These are phyloP conservation scores for Neurospora terricola DNA, from an alignment of 495 filamentous ascomycete species.

Conservation along the genomic window DNA sequence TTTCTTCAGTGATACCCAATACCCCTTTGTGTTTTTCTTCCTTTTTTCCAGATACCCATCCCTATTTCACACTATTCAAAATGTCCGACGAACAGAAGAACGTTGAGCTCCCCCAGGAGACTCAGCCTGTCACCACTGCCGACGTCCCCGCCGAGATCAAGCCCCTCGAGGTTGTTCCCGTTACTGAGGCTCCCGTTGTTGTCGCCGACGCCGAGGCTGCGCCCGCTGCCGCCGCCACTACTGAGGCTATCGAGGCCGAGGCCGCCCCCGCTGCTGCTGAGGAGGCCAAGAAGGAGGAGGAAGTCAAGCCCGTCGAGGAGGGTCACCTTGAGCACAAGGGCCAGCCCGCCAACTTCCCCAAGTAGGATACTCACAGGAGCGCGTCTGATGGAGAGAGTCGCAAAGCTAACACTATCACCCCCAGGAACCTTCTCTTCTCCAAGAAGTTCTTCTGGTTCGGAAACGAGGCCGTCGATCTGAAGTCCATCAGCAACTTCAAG, in stretches of 20 bases:
- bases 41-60: slow-evolving; percentile 32
- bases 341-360: slow-evolving; percentile 65
- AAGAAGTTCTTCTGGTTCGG: slow-evolving; percentile 81
- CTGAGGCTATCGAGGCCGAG: slow-evolving; percentile 38
- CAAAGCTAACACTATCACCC: slow-evolving; percentile 11
- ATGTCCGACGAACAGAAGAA: slow-evolving; percentile 42
- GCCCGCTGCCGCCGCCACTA: slow-evolving; percentile 40
- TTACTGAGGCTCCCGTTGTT: slow-evolving; percentile 15
- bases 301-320: slow-evolving; percentile 58
- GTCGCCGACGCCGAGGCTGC: slow-evolving; percentile 25
- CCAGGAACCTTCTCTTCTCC: slow-evolving; percentile 37
- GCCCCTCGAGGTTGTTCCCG: slow-evolving; percentile 33
- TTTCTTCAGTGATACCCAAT: slow-evolving; percentile 42
- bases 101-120: slow-evolving; percentile 32
- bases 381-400: background rate
- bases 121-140: slow-evolving; percentile 27
- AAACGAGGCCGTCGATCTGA: slow-evolving; percentile 64
- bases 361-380: slow-evolving; percentile 50
- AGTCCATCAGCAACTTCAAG: slow-evolving; percentile 64
- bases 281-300: slow-evolving; percentile 39
- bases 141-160: slow-evolving; percentile 34
- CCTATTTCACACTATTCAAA: slow-evolving; percentile 17
- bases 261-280: slow-evolving; percentile 27
- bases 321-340: slow-evolving; percentile 80
- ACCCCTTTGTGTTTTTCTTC: slow-evolving; percentile 31